A percentile compares a stretch with the other conserved stretches of the same genome.
These are phyloP conservation scores for Acanthamoeba culbertsoni DNA, from an alignment of 208 protist genomes.

Conservation along the genomic window DNA sequence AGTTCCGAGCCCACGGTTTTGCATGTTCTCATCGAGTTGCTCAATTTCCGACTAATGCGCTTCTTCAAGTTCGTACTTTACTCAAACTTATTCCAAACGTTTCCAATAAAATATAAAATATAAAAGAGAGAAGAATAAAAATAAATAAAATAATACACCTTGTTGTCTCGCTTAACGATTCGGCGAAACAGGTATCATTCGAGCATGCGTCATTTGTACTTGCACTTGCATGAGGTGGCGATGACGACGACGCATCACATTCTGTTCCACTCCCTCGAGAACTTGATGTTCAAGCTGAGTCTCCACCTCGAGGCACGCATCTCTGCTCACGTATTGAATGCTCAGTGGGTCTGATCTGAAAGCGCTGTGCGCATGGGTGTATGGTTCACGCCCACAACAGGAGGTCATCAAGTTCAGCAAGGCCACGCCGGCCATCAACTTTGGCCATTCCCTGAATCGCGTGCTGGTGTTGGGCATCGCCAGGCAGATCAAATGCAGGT, in stretches of 20 bases:
- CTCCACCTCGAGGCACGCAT: background rate
- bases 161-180: background rate
- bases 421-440: background rate
- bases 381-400: background rate
- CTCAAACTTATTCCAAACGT: background rate
- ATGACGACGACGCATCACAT: slow-evolving; percentile 3
- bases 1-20: slow-evolving; percentile 11
- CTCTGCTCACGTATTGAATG: background rate
- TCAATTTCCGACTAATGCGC: slow-evolving; percentile 42
- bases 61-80: background rate
- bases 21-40: background rate
- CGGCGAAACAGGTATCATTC: background rate
- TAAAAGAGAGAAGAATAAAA: too few species aligned
- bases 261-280: slow-evolving; percentile 31
- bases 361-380: background rate
- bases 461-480: background rate
- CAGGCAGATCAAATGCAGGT: slow-evolving; percentile 33
- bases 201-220: background rate
- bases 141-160: too few species aligned
- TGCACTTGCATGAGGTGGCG: background rate
- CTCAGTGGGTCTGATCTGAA: background rate
- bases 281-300: slow-evolving; percentile 36
- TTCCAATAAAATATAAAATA: background rate
- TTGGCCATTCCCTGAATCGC: slow-evolving; percentile 18
- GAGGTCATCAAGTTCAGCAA: slow-evolving; percentile 36